A percentile compares a stretch with the other conserved stretches of the same genome.
Conservation (phyloP, 108 stramenopile genomes). For the Cyclotella baltica region DNA sequence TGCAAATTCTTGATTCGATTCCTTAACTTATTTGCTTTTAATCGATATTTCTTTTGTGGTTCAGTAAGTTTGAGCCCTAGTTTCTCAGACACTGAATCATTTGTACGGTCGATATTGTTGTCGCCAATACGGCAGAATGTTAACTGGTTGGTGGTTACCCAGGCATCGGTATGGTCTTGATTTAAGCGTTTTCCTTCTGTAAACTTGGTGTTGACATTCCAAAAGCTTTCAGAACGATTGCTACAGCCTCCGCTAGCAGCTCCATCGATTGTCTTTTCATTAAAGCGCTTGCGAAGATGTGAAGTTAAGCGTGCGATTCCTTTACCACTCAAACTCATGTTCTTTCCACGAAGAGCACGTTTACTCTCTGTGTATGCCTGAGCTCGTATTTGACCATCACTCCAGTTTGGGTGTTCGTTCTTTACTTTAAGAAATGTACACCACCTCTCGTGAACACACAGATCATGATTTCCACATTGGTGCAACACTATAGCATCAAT, state of each 20-base stretch:
- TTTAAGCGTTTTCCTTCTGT: not conserved
- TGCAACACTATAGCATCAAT: not conserved
- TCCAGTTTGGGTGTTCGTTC: not conserved
- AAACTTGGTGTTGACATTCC: not conserved
- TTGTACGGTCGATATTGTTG: no score
- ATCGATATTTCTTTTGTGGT: no score
- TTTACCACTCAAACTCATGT: not conserved
- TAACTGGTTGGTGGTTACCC: not conserved
- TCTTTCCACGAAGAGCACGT: not conserved
- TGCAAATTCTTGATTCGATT: no score
- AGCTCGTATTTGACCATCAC: not conserved
- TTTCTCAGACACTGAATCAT: no score
- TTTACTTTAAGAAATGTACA: not conserved
- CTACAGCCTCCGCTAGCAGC: not conserved
- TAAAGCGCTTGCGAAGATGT: not conserved
- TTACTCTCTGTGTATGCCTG: not conserved
- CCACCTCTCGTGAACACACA: not conserved
- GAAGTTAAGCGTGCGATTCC: not conserved
- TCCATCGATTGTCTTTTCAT: not conserved
- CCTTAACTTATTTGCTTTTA: no score
- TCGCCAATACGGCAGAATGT: not conserved
- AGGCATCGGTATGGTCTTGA: slow-evolving; percentile 1
- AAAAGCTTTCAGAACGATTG: slow-evolving; percentile 1
- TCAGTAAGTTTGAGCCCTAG: no score
- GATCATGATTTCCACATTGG: not conserved